phyloP scores from a whole-genome alignment of 176 grass and related monocot species.

The Eragrostis nindensis region DNA sequence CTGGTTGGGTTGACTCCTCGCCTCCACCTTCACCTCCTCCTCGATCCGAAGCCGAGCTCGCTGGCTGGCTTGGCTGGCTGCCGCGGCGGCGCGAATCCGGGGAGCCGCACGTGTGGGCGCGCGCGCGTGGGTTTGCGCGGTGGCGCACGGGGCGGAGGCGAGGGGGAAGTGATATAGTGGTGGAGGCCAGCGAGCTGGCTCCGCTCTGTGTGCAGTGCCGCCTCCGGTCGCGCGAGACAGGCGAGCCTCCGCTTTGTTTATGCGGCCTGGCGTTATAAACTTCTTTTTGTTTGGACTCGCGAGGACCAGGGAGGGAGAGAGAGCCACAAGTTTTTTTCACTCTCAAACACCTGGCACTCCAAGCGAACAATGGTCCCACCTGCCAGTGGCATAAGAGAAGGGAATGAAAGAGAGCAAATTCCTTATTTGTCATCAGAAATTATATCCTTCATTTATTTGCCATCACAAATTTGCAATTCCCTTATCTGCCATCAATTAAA shows the following conservation, averaged over 20 bases:
- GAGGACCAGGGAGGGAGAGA: too few species aligned
- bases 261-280: not conserved
- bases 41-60: conserved; percentile 35
- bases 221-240: conserved; percentile 7
- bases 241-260: not conserved
- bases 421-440: too few species aligned
- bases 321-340: too few species aligned
- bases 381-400: not conserved
- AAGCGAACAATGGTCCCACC: not conserved
- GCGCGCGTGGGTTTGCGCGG: conserved; percentile 38
- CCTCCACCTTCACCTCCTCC: not conserved
- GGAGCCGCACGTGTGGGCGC: conserved; percentile 56
- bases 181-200: conserved; percentile 21
- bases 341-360: too few species aligned
- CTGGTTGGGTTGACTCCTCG: conserved; percentile 43
- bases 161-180: conserved; percentile 28
- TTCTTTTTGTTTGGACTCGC: conserved; percentile 31
- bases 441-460: too few species aligned
- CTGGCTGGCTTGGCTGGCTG: conserved; percentile 22
- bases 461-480: too few species aligned
- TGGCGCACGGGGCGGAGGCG: conserved; percentile 40
- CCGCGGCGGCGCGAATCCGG: conserved; percentile 62
- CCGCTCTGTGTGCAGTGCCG: conserved; percentile 34
- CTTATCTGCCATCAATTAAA: too few species aligned
- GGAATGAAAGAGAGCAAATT: too few species aligned